These are phyloP conservation scores for Leptomonas seymouri DNA, from an alignment of 208 protist species.

Conservation along the genomic window DNA sequence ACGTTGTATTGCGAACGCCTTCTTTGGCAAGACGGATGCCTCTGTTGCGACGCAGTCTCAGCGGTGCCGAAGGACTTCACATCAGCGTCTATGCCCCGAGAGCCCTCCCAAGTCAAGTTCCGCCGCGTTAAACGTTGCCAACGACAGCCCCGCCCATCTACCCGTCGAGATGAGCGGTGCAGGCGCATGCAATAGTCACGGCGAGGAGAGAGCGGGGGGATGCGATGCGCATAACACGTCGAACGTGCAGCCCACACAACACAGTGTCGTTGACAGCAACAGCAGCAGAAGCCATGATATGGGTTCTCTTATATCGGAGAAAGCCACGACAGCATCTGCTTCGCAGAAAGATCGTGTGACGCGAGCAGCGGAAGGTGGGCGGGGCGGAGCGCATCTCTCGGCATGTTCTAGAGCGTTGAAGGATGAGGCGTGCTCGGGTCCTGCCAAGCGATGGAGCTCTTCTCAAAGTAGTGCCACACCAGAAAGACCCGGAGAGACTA, in stretches of 20 bases:
- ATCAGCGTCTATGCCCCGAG: conserved; percentile 4
- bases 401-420: background rate
- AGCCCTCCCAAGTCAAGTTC: conserved; percentile 3
- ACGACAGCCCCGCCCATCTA: background rate
- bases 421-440: background rate
- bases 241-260: background rate
- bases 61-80: background rate
- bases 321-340: no score
- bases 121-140: background rate
- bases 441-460: background rate
- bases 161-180: background rate
- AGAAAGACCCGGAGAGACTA: background rate
- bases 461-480: background rate
- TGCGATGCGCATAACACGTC: background rate
- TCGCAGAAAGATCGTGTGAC: no score
- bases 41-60: background rate
- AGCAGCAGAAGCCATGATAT: background rate
- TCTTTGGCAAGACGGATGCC: background rate
- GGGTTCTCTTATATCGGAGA: no score
- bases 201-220: background rate
- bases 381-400: background rate
- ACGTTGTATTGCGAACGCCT: background rate
- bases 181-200: background rate
- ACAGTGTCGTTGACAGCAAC: background rate
- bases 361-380: background rate